These are phyloP conservation scores for Podosphaera fusca DNA, from an alignment of 2,329 filamentous ascomycete species.

Conservation along the genomic window DNA sequence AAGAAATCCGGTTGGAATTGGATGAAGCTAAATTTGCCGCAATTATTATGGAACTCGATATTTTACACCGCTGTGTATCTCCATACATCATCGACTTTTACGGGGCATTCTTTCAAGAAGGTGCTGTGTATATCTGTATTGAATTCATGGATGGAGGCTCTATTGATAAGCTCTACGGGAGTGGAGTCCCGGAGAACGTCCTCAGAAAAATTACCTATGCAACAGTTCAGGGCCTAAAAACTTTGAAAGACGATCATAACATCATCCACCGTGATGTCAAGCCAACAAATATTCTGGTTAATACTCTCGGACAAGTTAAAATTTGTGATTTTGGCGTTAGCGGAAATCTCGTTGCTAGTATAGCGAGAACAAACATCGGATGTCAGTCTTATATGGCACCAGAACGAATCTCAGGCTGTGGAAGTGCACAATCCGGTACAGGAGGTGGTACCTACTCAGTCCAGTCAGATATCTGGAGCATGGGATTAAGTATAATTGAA, in stretches of 20 bases:
- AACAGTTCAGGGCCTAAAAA: slow-evolving; percentile 77
- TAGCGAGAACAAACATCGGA: slow-evolving; percentile 95
- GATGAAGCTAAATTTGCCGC: slow-evolving; percentile 93
- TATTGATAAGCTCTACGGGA: slow-evolving; percentile 83
- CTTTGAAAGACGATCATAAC: slow-evolving; percentile 90
- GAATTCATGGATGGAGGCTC: slow-evolving; percentile 98
- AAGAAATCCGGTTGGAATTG: slow-evolving; percentile 84
- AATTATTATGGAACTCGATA: slow-evolving; percentile 93
- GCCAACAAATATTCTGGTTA: slow-evolving; percentile 92
- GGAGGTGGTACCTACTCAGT: slow-evolving; percentile 82
- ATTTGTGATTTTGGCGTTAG: slow-evolving; percentile 97
- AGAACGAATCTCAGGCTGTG: slow-evolving; percentile 76
- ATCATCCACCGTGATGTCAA: slow-evolving; percentile 98
- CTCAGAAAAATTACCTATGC: slow-evolving; percentile 75
- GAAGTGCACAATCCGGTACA: slow-evolving; percentile 45
- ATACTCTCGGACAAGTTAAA: slow-evolving; percentile 76
- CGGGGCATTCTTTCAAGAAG: slow-evolving; percentile 95
- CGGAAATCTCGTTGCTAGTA: slow-evolving; percentile 88
- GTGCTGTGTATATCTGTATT: slow-evolving; percentile 96
- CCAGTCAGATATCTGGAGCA: slow-evolving; percentile 92
- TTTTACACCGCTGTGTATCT: slow-evolving; percentile 81
- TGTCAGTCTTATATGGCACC: slow-evolving; percentile 99
- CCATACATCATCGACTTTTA: slow-evolving; percentile 98
- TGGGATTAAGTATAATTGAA: slow-evolving; percentile 86
- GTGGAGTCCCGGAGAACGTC: slow-evolving; percentile 73